These are phyloP conservation scores for Metschnikowia orientalis DNA, from an alignment of 805 yeast genomes.

Conservation along the genomic window DNA sequence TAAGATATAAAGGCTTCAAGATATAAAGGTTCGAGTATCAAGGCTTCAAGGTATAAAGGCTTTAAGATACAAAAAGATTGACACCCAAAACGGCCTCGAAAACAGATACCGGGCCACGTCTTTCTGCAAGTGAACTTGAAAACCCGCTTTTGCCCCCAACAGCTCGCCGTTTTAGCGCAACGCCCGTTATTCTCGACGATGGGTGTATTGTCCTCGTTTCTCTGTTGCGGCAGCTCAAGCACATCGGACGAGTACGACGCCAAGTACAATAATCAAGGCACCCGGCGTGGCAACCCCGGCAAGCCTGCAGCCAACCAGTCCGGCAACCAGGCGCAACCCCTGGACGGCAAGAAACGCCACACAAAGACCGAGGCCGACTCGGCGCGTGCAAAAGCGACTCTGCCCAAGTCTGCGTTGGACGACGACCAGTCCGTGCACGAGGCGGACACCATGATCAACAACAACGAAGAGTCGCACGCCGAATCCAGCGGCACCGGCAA, in stretches of 20 bases:
- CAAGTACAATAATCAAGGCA: slow-evolving; percentile 23
- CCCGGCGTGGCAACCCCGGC: slow-evolving; percentile 6
- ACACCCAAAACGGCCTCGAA: no score
- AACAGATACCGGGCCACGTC: no score
- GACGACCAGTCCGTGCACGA: slow-evolving; percentile 38
- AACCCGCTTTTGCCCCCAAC: no score
- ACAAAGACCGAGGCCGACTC: slow-evolving; percentile 2
- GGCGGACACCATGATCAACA: slow-evolving; percentile 40
- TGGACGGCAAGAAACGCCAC: slow-evolving; percentile 1
- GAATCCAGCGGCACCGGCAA: slow-evolving; percentile 1
- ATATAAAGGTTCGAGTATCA: no score
- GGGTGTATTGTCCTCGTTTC: slow-evolving; percentile 31
- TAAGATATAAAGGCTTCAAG: no score
- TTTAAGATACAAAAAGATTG: no score
- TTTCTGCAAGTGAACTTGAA: no score
- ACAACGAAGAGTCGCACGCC: slow-evolving; percentile 23
- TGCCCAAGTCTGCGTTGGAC: slow-evolving; percentile 28
- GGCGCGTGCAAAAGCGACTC: not conserved
- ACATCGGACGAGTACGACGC: slow-evolving; percentile 31
- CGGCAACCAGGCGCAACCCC: not conserved
- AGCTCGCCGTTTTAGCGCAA: no score
- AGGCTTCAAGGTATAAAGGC: no score
- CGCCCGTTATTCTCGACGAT: slow-evolving; percentile 16
- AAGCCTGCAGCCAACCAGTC: not conserved
- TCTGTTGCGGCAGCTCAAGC: slow-evolving; percentile 35